These are phyloP conservation scores for Nitzschia sp. DNA, from an alignment of 108 stramenopile genomes.

Conservation along the genomic window DNA sequence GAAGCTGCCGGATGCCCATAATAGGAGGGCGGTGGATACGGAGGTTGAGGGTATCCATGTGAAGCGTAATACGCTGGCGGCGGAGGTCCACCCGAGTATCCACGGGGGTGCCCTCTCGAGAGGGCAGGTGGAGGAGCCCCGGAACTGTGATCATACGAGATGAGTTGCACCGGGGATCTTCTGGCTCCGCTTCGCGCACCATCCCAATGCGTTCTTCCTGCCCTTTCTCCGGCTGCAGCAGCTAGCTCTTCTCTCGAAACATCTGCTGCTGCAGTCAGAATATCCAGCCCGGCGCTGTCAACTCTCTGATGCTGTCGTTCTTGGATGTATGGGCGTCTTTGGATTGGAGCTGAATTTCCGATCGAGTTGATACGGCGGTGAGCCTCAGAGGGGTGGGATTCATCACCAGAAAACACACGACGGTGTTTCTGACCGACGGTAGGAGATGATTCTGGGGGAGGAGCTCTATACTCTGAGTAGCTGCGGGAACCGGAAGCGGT, in stretches of 20 bases:
- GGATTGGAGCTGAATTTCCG: constrained; percentile 48
- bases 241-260: constrained; percentile 55
- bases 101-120: constrained; percentile 6
- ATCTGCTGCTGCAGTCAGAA: constrained; percentile 57
- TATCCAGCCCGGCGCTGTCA: constrained; percentile 54
- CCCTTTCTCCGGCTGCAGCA: constrained; percentile 27
- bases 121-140: constrained; percentile 9
- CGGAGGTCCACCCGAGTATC: constrained; percentile 12
- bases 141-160: constrained; percentile 24
- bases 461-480: not conserved
- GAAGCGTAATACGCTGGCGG: constrained; percentile 22
- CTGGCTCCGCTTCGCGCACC: not conserved
- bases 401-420: constrained; percentile 57
- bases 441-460: not conserved
- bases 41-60: constrained; percentile 23
- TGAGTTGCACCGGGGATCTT: constrained; percentile 18
- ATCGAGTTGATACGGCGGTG: constrained; percentile 73
- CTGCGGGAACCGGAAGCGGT: not conserved
- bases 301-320: constrained; percentile 48
- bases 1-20: constrained; percentile 31
- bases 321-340: constrained; percentile 17
- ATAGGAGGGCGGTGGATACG: constrained; percentile 27
- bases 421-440: constrained; percentile 59
- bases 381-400: constrained; percentile 56
- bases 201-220: constrained; percentile 9